phyloP scores from a whole-genome alignment of 1,284 basidiomycete genomes.

The Pseudozyma thailandica region DNA sequence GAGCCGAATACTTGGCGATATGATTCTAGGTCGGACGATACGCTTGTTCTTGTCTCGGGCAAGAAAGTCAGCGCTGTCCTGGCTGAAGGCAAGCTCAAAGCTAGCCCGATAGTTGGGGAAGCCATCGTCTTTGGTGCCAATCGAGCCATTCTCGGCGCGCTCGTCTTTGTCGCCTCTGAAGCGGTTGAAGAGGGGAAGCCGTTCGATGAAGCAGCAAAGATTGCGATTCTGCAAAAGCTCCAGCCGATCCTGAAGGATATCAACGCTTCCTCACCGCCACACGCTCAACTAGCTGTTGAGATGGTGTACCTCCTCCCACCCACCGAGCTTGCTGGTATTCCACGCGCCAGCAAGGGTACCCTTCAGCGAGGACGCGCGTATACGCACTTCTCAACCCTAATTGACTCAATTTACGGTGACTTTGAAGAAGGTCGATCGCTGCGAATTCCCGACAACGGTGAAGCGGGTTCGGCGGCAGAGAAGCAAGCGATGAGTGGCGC shows the following conservation, averaged over 20 bases:
- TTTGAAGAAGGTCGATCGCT: conserved; percentile 53
- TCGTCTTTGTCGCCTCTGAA: conserved; percentile 37
- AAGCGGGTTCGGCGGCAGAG: neutral
- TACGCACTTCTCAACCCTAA: conserved; percentile 27
- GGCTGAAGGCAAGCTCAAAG: conserved; percentile 42
- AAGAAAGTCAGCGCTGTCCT: conserved; percentile 45
- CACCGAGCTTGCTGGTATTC: conserved; percentile 18
- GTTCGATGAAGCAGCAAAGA: conserved; percentile 14
- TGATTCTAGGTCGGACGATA: conserved; percentile 49
- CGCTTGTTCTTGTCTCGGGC: conserved; percentile 52
- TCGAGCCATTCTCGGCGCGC: conserved; percentile 50
- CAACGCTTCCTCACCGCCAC: conserved; percentile 41
- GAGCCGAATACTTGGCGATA: conserved; percentile 42
- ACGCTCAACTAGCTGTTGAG: conserved; percentile 45
- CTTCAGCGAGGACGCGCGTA: conserved; percentile 52
- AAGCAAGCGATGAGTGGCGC: conserved; percentile 14
- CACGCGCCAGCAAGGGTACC: conserved; percentile 55
- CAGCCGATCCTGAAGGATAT: conserved; percentile 22
- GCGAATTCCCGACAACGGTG: neutral
- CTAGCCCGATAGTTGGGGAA: conserved; percentile 25
- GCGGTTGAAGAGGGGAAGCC: neutral
- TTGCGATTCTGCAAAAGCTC: conserved; percentile 23
- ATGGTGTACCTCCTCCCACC: conserved; percentile 42
- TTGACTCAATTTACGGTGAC: conserved; percentile 41
- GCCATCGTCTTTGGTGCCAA: conserved; percentile 58